These are phyloP conservation scores for Pseudozyma pruni DNA, from an alignment of 1,284 basidiomycete species.

Conservation along the genomic window DNA sequence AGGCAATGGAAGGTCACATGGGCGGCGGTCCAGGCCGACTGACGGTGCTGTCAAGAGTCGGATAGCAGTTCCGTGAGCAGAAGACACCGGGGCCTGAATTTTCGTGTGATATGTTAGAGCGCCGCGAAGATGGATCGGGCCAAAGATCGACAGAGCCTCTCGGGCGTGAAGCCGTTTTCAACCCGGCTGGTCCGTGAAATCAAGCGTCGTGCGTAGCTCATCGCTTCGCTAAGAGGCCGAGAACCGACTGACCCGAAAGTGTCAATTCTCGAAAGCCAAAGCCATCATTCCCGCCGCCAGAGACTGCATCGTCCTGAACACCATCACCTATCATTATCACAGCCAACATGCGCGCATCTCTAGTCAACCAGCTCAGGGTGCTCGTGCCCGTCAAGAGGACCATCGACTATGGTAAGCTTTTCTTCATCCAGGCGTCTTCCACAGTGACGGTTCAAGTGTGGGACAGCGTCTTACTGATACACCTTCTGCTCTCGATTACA, in stretches of 20 bases:
- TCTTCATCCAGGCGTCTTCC: too few relatives aligned
- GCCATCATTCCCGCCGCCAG: neutral
- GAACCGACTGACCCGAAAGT: slow-evolving; percentile 43
- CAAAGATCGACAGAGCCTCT: slow-evolving; percentile 3
- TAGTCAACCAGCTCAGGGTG: slow-evolving; percentile 65
- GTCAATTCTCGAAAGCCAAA: neutral
- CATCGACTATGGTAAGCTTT: slow-evolving; percentile 64
- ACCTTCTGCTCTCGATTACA: neutral
- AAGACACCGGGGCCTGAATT: neutral
- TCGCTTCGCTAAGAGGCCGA: slow-evolving; percentile 41
- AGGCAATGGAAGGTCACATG: too few relatives aligned
- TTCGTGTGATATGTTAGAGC: slow-evolving; percentile 4
- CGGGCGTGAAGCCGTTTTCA: slow-evolving; percentile 27
- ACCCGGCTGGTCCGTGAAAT: slow-evolving; percentile 22
- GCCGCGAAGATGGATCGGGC: neutral
- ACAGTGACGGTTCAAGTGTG: too few relatives aligned
- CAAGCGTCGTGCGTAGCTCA: slow-evolving; percentile 2
- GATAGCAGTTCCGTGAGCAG: too few relatives aligned
- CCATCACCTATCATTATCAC: slow-evolving; percentile 2
- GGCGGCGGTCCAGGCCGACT: too few relatives aligned
- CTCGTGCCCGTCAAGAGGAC: slow-evolving; percentile 68
- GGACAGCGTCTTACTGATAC: neutral
- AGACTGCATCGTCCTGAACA: neutral
- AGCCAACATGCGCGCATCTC: slow-evolving; percentile 59
- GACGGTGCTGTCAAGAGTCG: too few relatives aligned